Evolutionary conservation across 805 yeast species (phyloP).

Genomic region (Saturnispora galanensis): DNA sequence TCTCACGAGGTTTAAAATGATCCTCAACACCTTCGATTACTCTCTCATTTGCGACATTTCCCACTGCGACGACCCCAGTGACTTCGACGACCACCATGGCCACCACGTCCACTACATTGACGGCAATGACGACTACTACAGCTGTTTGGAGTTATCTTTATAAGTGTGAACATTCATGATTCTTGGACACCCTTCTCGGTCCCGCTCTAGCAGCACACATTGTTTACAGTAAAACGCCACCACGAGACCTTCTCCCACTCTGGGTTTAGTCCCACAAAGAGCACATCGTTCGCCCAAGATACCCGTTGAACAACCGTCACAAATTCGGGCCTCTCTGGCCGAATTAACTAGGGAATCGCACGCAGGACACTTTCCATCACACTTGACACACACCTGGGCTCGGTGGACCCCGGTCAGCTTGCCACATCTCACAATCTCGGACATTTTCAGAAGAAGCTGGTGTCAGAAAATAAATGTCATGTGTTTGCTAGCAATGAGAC

Average conservation of each 20-base stretch:
- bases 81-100: no score
- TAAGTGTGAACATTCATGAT: constrained; percentile 51
- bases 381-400: constrained; percentile 70
- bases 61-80: no score
- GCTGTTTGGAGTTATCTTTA: constrained; percentile 6
- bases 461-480: background rate
- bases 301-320: constrained; percentile 82
- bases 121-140: background rate
- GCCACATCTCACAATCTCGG: constrained; percentile 44
- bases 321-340: constrained; percentile 53
- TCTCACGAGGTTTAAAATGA: constrained; percentile 10
- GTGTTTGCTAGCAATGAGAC: background rate
- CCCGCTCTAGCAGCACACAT: constrained; percentile 69
- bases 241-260: constrained; percentile 37
- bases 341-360: constrained; percentile 84
- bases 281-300: constrained; percentile 56
- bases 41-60: no score
- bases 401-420: constrained; percentile 69
- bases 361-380: constrained; percentile 87
- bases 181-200: constrained; percentile 89
- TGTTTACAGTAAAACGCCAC: constrained; percentile 81
- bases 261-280: constrained; percentile 47
- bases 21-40: no score
- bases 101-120: background rate
- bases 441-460: background rate